Conservation (phyloP, 2,329 filamentous ascomycete species). For the Arthroderma sp. region DNA sequence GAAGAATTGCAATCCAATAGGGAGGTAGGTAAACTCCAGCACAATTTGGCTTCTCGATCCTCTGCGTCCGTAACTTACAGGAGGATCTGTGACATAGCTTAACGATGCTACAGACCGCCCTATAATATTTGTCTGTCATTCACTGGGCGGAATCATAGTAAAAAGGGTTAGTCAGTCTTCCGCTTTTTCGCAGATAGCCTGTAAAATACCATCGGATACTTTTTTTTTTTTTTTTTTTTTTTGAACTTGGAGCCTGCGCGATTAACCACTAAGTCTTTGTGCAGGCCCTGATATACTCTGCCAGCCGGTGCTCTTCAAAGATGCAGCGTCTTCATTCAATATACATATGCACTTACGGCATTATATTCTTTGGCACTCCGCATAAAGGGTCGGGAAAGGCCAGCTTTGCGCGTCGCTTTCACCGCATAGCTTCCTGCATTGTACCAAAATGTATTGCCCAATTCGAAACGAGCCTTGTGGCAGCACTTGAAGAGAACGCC, state of each 20-base stretch:
- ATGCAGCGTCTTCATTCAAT: conserved; percentile 23
- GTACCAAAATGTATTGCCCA: conserved; percentile 17
- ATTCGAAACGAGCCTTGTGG: conserved; percentile 36
- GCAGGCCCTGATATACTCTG: conserved; percentile 25
- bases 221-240: not conserved
- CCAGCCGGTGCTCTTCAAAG: conserved; percentile 14
- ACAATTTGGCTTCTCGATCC: not conserved
- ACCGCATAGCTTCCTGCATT: conserved; percentile 18
- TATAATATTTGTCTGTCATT: conserved; percentile 31
- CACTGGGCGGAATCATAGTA: conserved; percentile 30
- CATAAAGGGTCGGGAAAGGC: conserved; percentile 26
- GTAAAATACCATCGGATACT: not conserved
- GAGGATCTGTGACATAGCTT: conserved; percentile 13
- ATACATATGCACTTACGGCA: conserved; percentile 25
- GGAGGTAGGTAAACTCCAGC: conserved; percentile 13
- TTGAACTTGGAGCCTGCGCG: not conserved
- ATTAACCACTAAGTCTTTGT: too few relatives aligned
- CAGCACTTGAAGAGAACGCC: conserved; percentile 37
- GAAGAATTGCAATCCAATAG: conserved; percentile 22
- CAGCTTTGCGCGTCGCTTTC: conserved; percentile 12
- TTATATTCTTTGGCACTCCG: conserved; percentile 27
- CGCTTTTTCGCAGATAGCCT: not conserved
- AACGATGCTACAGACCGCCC: conserved; percentile 22
- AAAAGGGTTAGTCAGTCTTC: conserved; percentile 20
- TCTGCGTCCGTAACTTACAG: conserved; percentile 1